Evolutionary conservation across 1,139 yeast species (phyloP).

Genomic region (Taphrina pruni): DNA sequence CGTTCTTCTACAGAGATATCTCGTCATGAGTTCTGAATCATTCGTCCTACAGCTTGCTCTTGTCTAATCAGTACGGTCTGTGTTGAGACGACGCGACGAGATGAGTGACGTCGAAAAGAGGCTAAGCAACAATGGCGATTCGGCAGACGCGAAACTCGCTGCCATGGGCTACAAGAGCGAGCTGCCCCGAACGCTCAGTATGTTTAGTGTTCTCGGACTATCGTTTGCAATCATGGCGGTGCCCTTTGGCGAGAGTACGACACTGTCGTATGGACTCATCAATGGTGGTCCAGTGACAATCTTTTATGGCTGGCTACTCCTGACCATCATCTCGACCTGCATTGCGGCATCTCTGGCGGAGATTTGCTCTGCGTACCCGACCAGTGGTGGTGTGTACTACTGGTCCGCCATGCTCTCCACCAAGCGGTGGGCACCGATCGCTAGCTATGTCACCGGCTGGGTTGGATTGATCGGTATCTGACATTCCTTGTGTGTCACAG

Average conservation of each 20-base stretch:
- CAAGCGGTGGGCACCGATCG: constrained; percentile 45
- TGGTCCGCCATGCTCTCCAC: constrained; percentile 67
- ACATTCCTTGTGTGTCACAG: neutral
- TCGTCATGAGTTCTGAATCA: neutral
- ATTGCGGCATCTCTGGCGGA: constrained; percentile 36
- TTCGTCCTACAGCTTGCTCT: too few relatives aligned
- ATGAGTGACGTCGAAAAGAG: constrained; percentile 27
- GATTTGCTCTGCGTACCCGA: constrained; percentile 55
- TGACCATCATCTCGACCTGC: constrained; percentile 47
- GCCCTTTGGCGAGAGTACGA: constrained; percentile 54
- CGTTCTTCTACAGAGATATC: neutral
- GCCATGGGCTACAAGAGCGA: constrained; percentile 55
- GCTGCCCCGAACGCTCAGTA: constrained; percentile 52
- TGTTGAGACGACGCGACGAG: neutral
- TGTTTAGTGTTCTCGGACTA: constrained; percentile 53
- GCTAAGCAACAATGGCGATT: constrained; percentile 7
- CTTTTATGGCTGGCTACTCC: constrained; percentile 41
- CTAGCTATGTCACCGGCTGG: constrained; percentile 37
- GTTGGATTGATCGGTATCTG: constrained; percentile 31
- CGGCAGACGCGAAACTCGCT: constrained; percentile 48
- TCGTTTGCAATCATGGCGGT: constrained; percentile 54
- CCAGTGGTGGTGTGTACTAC: constrained; percentile 67
- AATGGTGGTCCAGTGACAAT: constrained; percentile 42
- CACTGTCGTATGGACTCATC: constrained; percentile 49
- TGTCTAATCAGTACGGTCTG: too few relatives aligned